A percentile compares a stretch with the other conserved stretches of the same genome.
Evolutionary conservation across 768 basidiomycete species (phyloP).

Genomic region (Tylopilus cervinicoccineus): DNA sequence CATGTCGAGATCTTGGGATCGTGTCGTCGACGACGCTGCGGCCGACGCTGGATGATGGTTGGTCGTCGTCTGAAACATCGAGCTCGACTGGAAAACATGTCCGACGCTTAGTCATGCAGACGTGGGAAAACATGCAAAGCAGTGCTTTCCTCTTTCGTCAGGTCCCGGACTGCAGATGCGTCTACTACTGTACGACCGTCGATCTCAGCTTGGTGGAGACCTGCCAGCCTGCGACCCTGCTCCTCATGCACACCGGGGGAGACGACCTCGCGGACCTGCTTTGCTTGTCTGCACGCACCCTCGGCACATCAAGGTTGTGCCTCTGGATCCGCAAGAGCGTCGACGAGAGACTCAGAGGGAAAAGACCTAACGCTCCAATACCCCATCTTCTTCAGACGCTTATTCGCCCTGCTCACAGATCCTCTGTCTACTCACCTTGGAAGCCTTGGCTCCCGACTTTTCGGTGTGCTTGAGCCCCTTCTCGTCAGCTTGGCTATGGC

Average conservation of each 20-base stretch:
- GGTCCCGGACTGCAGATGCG: no score
- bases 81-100: conserved; percentile 13
- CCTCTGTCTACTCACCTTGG: conserved; percentile 54
- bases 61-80: conserved; percentile 23
- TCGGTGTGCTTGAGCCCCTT: conserved; percentile 49
- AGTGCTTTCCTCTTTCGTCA: no score
- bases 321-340: conserved; percentile 20
- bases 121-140: not conserved
- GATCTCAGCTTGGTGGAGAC: conserved; percentile 3
- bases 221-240: conserved; percentile 16
- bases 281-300: conserved; percentile 19
- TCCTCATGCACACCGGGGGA: conserved; percentile 12
- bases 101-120: conserved; percentile 25
- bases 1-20: conserved; percentile 40
- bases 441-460: conserved; percentile 48
- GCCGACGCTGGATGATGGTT: conserved; percentile 10
- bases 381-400: conserved; percentile 43
- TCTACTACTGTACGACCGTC: no score
- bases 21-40: conserved; percentile 1
- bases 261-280: conserved; percentile 21
- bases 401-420: conserved; percentile 44
- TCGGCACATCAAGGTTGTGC: conserved; percentile 17
- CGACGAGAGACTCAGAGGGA: not conserved
- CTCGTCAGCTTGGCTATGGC: conserved; percentile 43
- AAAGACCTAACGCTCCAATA: not conserved